phyloP scores from a whole-genome alignment of 1,139 yeast species.

The Saccharomyces hybrid region DNA sequence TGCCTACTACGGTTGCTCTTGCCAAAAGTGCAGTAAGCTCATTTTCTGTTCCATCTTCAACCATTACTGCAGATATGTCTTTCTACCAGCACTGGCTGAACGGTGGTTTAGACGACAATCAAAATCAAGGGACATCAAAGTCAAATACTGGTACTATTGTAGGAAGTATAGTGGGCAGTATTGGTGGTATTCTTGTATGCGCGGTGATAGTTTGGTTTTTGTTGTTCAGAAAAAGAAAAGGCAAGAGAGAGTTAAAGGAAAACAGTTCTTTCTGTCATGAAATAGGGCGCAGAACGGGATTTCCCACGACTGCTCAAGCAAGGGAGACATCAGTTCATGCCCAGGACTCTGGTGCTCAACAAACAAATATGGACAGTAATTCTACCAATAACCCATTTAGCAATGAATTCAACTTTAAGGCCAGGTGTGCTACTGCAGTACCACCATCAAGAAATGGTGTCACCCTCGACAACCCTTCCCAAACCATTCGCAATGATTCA shows the following conservation, averaged over 20 bases:
- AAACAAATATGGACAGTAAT: constrained; percentile 4
- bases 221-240: constrained; percentile 5
- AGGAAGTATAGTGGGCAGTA: constrained; percentile 17
- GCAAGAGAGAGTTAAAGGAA: neutral
- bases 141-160: constrained; percentile 12
- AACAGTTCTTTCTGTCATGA: neutral
- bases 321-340: neutral
- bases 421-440: constrained; percentile 9
- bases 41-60: constrained; percentile 22
- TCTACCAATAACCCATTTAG: constrained; percentile 13
- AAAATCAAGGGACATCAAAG: neutral
- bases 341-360: neutral
- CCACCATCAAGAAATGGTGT: constrained; percentile 6
- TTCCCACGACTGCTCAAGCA: neutral
- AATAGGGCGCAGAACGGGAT: neutral
- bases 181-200: constrained; percentile 11
- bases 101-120: constrained; percentile 14
- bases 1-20: constrained; percentile 30
- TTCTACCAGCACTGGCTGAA: constrained; percentile 23
- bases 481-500: neutral
- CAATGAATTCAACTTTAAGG: constrained; percentile 17
- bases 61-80: constrained; percentile 32
- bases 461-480: neutral
- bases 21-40: constrained; percentile 23
- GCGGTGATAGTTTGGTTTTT: constrained; percentile 8